Conservation (phyloP, 139 green algal species). For the Chlamydomonas applanata region DNA sequence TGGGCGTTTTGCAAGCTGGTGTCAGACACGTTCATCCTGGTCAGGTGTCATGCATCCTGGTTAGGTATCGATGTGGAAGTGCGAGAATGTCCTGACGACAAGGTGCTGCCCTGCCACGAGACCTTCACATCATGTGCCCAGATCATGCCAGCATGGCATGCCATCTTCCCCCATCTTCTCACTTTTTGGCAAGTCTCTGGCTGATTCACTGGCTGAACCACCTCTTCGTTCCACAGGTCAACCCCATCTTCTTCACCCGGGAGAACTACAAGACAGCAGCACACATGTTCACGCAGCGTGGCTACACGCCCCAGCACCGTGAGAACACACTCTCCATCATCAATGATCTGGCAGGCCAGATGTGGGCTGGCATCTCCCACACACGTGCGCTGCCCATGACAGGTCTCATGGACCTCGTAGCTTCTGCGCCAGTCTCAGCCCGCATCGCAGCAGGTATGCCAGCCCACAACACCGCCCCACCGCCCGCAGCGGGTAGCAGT, state of each 20-base stretch:
- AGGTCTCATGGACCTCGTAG: neutral
- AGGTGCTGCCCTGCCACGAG: too few relatives aligned
- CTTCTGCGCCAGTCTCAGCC: neutral
- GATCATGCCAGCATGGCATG: too few relatives aligned
- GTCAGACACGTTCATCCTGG: too few relatives aligned
- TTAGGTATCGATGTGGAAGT: too few relatives aligned
- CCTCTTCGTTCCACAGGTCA: constrained; percentile 1
- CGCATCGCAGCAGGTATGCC: too few relatives aligned
- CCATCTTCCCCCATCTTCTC: too few relatives aligned
- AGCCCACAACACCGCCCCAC: too few relatives aligned
- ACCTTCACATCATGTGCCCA: too few relatives aligned
- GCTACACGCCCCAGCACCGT: constrained; percentile 21
- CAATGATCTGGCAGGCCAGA: constrained; percentile 24
- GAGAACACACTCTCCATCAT: neutral
- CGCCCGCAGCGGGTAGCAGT: constrained; percentile 8
- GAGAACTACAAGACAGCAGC: constrained; percentile 63
- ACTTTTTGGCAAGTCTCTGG: too few relatives aligned
- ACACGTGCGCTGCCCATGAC: constrained; percentile 3
- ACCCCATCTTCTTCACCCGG: constrained; percentile 38
- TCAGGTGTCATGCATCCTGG: too few relatives aligned
- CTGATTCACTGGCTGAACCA: too few relatives aligned
- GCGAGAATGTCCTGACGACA: too few relatives aligned
- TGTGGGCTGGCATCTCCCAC: constrained; percentile 22
- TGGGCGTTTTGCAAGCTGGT: neutral
- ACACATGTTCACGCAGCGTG: constrained; percentile 25